These are phyloP conservation scores for Daedalea quercina DNA, from an alignment of 768 basidiomycete species.

Conservation along the genomic window DNA sequence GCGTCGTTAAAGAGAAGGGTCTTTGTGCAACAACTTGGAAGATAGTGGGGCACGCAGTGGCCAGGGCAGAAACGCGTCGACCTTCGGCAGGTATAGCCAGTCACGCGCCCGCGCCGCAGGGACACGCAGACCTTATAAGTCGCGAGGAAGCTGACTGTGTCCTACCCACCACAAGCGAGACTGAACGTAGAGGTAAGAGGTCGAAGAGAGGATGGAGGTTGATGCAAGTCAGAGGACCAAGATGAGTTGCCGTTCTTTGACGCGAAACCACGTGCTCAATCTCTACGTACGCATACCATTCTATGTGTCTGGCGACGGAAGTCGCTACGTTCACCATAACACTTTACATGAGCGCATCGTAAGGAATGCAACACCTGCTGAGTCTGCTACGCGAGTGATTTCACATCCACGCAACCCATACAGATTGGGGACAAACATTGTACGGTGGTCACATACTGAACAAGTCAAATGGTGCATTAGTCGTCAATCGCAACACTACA, in stretches of 20 bases:
- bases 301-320: background rate
- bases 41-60: background rate
- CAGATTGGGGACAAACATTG: too few relatives aligned
- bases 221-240: too few relatives aligned
- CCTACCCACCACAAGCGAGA: too few relatives aligned
- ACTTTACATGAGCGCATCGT: background rate
- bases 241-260: background rate
- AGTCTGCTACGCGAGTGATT: too few relatives aligned
- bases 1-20: background rate
- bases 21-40: conserved; percentile 6
- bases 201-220: background rate
- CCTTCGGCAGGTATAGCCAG: conserved; percentile 1
- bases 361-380: too few relatives aligned
- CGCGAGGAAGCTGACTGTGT: background rate
- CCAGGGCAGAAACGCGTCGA: conserved; percentile 2
- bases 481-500: background rate
- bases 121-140: background rate
- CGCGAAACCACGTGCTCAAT: background rate
- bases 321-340: background rate
- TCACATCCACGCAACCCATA: too few relatives aligned
- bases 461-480: background rate
- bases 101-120: background rate
- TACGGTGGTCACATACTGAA: too few relatives aligned
- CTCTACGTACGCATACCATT: background rate
- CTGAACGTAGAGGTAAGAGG: background rate